These are phyloP conservation scores for Aspergillus kassunensis DNA, from an alignment of 495 filamentous ascomycete species.

Conservation along the genomic window DNA sequence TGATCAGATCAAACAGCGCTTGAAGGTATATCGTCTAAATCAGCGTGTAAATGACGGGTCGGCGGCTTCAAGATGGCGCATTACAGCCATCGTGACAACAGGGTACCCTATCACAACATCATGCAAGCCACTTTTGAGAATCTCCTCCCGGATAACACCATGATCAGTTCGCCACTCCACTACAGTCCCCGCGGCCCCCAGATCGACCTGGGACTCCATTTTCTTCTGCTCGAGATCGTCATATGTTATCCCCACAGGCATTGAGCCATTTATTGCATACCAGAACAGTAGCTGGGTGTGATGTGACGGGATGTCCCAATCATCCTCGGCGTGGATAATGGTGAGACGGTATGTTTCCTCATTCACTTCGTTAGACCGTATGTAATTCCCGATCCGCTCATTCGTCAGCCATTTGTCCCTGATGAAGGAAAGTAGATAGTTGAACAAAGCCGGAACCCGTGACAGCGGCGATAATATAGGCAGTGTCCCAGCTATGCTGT, in stretches of 20 bases:
- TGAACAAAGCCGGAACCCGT: conserved; percentile 34
- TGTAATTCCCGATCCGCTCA: conserved; percentile 32
- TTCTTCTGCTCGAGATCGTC: conserved; percentile 36
- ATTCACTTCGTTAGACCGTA: conserved; percentile 26
- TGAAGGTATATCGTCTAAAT: conserved; percentile 36
- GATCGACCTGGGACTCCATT: conserved; percentile 25
- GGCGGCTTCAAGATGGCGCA: conserved; percentile 31
- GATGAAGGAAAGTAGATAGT: conserved; percentile 36
- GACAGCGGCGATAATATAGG: conserved; percentile 41
- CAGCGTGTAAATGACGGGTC: conserved; percentile 29
- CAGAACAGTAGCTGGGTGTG: conserved; percentile 39
- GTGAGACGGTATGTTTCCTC: conserved; percentile 25
- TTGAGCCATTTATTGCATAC: conserved; percentile 41
- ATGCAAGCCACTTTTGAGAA: conserved; percentile 48
- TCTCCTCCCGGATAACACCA: conserved; percentile 46
- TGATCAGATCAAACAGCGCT: conserved; percentile 15
- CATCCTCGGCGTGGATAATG: conserved; percentile 36
- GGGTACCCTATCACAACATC: conserved; percentile 51
- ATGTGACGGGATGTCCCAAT: conserved; percentile 37
- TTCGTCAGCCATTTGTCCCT: conserved; percentile 44
- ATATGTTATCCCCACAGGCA: conserved; percentile 23
- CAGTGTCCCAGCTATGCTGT: conserved; percentile 39
- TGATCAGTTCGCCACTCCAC: conserved; percentile 42
- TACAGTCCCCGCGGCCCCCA: conserved; percentile 44
- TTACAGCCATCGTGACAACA: conserved; percentile 43